A percentile compares a stretch with the other conserved stretches of the same genome.
Evolutionary conservation across 768 basidiomycete species (phyloP).

Genomic region (Cyathus striatus): DNA sequence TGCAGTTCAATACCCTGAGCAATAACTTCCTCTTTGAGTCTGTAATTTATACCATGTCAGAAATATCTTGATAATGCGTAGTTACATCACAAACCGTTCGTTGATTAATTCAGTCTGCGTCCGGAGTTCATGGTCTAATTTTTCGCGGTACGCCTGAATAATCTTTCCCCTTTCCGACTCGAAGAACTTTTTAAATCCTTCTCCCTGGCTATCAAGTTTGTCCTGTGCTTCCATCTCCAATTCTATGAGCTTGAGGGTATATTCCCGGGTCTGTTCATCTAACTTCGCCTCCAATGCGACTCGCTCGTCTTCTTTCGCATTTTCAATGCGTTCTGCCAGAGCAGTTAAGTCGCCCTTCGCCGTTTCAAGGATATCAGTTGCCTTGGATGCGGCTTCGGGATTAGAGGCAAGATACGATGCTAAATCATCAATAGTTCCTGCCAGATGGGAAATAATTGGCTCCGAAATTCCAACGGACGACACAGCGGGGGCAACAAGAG

Average conservation of each 20-base stretch:
- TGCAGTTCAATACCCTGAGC: constrained; percentile 98
- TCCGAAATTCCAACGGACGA: constrained; percentile 69
- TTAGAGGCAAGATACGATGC: constrained; percentile 77
- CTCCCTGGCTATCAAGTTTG: constrained; percentile 80
- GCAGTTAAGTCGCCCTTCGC: constrained; percentile 80
- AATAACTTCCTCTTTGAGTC: constrained; percentile 90
- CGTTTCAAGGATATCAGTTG: constrained; percentile 67
- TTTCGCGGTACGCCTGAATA: constrained; percentile 76
- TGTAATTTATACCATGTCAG: too few species aligned
- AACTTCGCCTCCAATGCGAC: constrained; percentile 54
- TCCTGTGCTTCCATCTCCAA: constrained; percentile 83
- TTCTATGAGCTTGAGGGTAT: constrained; percentile 74
- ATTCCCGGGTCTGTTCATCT: constrained; percentile 83
- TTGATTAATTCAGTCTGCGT: constrained; percentile 92
- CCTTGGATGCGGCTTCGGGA: constrained; percentile 61
- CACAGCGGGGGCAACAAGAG: constrained; percentile 79
- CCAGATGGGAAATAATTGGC: constrained; percentile 91
- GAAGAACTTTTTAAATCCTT: constrained; percentile 77
- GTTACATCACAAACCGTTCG: constrained; percentile 68
- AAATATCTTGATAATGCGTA: too few species aligned
- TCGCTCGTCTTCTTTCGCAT: constrained; percentile 77
- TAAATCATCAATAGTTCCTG: constrained; percentile 88
- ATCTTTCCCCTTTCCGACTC: constrained; percentile 73
- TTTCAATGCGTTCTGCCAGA: constrained; percentile 72
- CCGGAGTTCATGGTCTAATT: constrained; percentile 78